Base-by-base conservation (phyloP, 495 filamentous ascomycete species). In the Neurospora sp. region DNA sequence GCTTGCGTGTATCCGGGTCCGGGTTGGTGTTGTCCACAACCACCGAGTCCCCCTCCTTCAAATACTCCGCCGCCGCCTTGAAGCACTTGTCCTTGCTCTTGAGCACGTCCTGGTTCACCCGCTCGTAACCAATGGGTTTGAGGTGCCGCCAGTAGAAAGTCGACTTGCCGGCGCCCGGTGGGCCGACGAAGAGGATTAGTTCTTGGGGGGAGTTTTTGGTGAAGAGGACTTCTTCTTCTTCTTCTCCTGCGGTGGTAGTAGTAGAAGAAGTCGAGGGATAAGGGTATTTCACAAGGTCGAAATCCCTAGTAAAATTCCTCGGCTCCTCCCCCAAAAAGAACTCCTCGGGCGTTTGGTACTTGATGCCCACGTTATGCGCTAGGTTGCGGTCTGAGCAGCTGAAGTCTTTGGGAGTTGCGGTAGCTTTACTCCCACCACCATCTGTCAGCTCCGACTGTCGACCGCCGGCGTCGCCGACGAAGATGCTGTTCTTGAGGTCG, bases 1-100 rank as follows among this genome's bases (percentile, higher is more conserved):
- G 83, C 13, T 85, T 84, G 76, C 96, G 84, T 43, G 90, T 92
- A 69, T 93, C 92, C 5, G 82, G 77, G 77, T 97, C 90, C 39
- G 95, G 89, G 78, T 98, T 98, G 36, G 96, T 98, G 80, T 97
- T 98, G 81, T 99, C 95, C 62, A 97, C 85, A 9, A 85, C 93
- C 6, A 97, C 88, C 5, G 90, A 91, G 45, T 85, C 88, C 19
- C 90, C 89, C 21, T 88, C 86, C 24, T 86, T 80, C 39, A 98
- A 83, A 69, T 86, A 81, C 45, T 91, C 87, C 34, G 83, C 82
- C 9, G 93, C 93, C 21, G 89, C 88, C 80, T 95, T 93, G 77
- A 96, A 81, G 82, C 96, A 98, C 82, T 92, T 97, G 24, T 93
- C 90, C 74, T 80, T 79, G 62, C 73, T 90, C 81, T 97, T 97